Evolutionary conservation across 257 asterid species (phyloP).

Genomic region (Nyctanthes arbortristis): DNA sequence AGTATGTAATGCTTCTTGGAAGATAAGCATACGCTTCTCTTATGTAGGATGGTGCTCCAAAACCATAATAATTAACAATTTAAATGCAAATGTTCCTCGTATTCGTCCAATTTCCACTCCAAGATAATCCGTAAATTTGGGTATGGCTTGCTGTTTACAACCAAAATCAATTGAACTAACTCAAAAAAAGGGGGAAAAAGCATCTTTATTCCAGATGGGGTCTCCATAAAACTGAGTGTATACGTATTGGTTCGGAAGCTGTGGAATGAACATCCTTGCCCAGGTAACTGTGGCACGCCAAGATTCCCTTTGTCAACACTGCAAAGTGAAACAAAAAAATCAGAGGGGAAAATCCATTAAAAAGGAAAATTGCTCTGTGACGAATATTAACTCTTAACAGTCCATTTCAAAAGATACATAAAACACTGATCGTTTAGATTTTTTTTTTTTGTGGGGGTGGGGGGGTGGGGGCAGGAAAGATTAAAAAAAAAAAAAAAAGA

Average conservation of each 20-base stretch:
- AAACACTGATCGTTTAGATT: too few relatives aligned
- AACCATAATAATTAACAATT: background rate
- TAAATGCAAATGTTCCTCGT: constrained; percentile 1
- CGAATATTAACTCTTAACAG: background rate
- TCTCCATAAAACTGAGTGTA: constrained; percentile 91
- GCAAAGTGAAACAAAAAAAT: constrained; percentile 30
- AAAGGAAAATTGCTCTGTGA: too few relatives aligned
- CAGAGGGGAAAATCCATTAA: background rate
- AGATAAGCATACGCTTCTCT: background rate
- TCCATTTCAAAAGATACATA: background rate
- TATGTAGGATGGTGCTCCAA: background rate
- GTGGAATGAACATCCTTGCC: constrained; percentile 96
- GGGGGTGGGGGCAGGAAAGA: too few relatives aligned
- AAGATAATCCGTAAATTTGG: constrained; percentile 12
- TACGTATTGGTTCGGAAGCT: constrained; percentile 91
- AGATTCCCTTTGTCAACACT: constrained; percentile 92
- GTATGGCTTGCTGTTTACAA: background rate
- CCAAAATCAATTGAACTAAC: constrained; percentile 3
- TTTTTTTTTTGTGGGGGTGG: too few relatives aligned
- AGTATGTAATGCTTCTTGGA: background rate
- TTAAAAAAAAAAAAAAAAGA: constrained; percentile 1
- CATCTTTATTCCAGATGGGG: constrained; percentile 93
- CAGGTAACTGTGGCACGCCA: constrained; percentile 91
- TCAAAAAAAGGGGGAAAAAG: constrained; percentile 12
- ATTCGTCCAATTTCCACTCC: constrained; percentile 8